A percentile compares a stretch with the other conserved stretches of the same genome.
Evolutionary conservation across 768 basidiomycete species (phyloP).

Genomic region (Pisolithus marmoratus): DNA sequence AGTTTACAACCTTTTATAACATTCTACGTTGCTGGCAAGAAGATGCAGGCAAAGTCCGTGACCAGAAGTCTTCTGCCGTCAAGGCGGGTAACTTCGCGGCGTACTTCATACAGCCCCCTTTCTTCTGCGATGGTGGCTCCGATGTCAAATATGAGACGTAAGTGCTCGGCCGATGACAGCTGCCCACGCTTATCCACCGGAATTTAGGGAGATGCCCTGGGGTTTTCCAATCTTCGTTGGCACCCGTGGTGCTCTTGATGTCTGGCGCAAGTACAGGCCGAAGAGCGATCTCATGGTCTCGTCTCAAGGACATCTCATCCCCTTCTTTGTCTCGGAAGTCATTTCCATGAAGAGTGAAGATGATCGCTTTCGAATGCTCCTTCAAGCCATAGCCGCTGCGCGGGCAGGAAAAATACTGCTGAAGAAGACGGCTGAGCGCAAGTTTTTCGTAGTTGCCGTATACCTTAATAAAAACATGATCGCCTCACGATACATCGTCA

Average conservation of each 20-base stretch:
- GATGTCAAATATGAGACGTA: background rate
- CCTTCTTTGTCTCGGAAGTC: too few relatives aligned
- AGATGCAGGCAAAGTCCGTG: background rate
- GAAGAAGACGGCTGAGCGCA: background rate
- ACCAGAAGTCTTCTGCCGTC: background rate
- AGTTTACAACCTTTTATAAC: too few relatives aligned
- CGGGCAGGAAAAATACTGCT: background rate
- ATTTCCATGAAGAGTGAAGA: too few relatives aligned
- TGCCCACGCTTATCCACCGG: background rate
- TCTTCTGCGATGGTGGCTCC: conserved; percentile 2
- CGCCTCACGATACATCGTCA: too few relatives aligned
- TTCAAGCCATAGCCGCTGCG: conserved; percentile 7
- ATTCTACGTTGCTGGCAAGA: background rate
- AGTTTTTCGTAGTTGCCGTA: too few relatives aligned
- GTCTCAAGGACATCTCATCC: too few relatives aligned
- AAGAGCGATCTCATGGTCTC: too few relatives aligned
- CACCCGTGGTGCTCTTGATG: accelerated
- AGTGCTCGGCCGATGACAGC: background rate
- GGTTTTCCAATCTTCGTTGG: conserved; percentile 9
- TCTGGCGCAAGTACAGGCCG: conserved; percentile 1
- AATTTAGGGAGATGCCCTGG: conserved; percentile 8
- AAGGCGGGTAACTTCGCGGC: conserved; percentile 9
- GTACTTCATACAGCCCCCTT: conserved; percentile 9
- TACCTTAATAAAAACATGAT: too few relatives aligned
- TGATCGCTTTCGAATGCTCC: conserved; percentile 8